phyloP scores from a whole-genome alignment of 116 monocot species.

The Iris pallida region DNA sequence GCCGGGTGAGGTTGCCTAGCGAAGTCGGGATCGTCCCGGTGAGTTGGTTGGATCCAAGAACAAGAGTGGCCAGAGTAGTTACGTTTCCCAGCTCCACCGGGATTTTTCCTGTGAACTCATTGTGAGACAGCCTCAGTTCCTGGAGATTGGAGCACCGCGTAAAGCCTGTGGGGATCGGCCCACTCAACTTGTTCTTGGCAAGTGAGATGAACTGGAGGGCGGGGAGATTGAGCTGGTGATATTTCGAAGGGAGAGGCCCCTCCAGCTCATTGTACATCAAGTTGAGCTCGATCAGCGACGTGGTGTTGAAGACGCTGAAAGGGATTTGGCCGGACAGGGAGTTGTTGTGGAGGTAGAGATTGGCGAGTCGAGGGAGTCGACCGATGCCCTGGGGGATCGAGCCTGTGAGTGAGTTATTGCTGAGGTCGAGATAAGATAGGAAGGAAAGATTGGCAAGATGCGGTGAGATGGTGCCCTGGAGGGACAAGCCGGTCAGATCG shows the following conservation, averaged over 20 bases:
- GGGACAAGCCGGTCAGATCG: not conserved
- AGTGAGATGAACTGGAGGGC: not conserved
- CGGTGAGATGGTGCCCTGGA: slow-evolving; percentile 13
- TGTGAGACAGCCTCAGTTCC: not conserved
- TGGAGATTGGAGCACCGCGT: not conserved
- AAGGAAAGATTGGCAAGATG: slow-evolving; percentile 20
- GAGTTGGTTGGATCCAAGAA: not conserved
- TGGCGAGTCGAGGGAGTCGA: not conserved
- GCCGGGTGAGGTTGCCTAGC: not conserved
- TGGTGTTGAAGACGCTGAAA: not conserved
- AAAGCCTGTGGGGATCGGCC: not conserved
- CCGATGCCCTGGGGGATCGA: not conserved
- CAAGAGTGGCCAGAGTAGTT: not conserved
- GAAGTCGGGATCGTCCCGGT: not conserved
- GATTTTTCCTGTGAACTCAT: not conserved
- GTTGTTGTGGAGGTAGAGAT: not conserved
- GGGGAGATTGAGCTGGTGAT: not conserved
- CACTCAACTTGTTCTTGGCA: not conserved
- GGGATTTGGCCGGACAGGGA: not conserved
- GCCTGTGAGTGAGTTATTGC: not conserved
- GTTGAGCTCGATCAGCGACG: not conserved
- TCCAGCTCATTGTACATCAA: not conserved
- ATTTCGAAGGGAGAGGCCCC: not conserved
- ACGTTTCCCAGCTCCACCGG: not conserved
- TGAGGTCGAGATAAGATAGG: not conserved